phyloP scores from a whole-genome alignment of 371 early-diverging fungal species.

The Apophysomyces elegans region DNA sequence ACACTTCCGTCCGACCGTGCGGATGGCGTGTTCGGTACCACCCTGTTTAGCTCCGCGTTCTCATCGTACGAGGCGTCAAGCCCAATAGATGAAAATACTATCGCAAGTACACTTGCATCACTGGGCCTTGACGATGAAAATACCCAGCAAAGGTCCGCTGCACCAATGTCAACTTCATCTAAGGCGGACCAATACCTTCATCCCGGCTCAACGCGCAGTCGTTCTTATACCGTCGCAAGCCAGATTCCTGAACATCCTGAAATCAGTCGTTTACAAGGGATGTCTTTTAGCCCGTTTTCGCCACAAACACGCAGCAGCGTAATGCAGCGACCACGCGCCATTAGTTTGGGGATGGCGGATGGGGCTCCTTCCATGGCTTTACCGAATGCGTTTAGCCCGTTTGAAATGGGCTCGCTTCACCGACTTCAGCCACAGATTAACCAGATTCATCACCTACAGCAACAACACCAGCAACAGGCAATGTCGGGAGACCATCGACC shows the following conservation, averaged over 20 bases:
- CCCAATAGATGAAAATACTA: constrained; percentile 44
- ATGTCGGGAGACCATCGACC: constrained; percentile 3
- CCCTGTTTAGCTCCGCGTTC: constrained; percentile 43
- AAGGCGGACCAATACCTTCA: constrained; percentile 7
- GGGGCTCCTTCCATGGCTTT: constrained; percentile 10
- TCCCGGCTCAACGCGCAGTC: constrained; percentile 43
- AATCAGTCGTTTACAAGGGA: constrained; percentile 15
- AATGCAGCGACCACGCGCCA: constrained; percentile 31
- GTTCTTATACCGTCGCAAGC: constrained; percentile 63
- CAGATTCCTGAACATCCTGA: constrained; percentile 16
- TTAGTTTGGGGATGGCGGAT: constrained; percentile 30
- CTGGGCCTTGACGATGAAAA: constrained; percentile 69
- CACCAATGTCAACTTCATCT: background rate
- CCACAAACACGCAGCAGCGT: constrained; percentile 12
- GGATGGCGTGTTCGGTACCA: constrained; percentile 56
- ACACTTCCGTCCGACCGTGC: constrained; percentile 38
- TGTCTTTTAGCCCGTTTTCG: constrained; percentile 20
- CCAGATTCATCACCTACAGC: constrained; percentile 15
- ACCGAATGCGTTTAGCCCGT: constrained; percentile 6
- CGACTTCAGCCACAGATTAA: constrained; percentile 4
- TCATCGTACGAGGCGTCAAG: constrained; percentile 44
- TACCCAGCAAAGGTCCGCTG: constrained; percentile 7
- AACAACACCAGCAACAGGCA: constrained; percentile 17
- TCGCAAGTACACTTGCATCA: constrained; percentile 70
- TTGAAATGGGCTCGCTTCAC: constrained; percentile 10